Evolutionary conservation across 2,329 filamentous ascomycete species (phyloP).

Genomic region (Aspergillus sp.): DNA sequence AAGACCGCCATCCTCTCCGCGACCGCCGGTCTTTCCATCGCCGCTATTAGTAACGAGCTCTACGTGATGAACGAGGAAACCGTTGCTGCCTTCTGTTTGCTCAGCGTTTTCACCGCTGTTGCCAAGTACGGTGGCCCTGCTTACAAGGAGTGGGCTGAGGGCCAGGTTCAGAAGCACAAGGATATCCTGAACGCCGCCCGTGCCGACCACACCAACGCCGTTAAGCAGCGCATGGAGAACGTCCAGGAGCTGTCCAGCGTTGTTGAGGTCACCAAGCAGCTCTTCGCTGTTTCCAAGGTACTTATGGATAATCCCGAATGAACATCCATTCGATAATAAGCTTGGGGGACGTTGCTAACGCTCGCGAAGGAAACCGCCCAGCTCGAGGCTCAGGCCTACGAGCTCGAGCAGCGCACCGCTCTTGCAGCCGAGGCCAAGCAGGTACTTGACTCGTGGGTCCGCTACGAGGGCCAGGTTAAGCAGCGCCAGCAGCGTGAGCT

Average conservation of each 20-base stretch:
- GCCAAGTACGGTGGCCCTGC: slow-evolving; percentile 92
- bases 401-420: slow-evolving; percentile 95
- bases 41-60: slow-evolving; percentile 98
- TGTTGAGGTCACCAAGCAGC: slow-evolving; percentile 93
- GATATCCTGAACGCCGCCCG: slow-evolving; percentile 92
- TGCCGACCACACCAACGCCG: slow-evolving; percentile 91
- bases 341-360: slow-evolving; percentile 14
- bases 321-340: background rate
- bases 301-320: slow-evolving; percentile 13
- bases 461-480: slow-evolving; percentile 99
- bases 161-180: slow-evolving; percentile 89
- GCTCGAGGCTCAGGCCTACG: slow-evolving; percentile 93
- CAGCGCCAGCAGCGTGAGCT: slow-evolving; percentile 97
- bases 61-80: slow-evolving; percentile 99
- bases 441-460: slow-evolving; percentile 97
- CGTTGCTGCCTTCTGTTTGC: slow-evolving; percentile 87
- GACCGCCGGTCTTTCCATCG: slow-evolving; percentile 85
- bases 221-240: slow-evolving; percentile 90
- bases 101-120: slow-evolving; percentile 89
- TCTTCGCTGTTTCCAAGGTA: slow-evolving; percentile 99
- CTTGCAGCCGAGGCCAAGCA: slow-evolving; percentile 90
- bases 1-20: slow-evolving; percentile 98
- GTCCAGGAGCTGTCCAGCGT: slow-evolving; percentile 94
- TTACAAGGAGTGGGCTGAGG: slow-evolving; percentile 91
- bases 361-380: slow-evolving; percentile 81